Evolutionary conservation across 768 basidiomycete species (phyloP).

Genomic region (Terana coerulea): DNA sequence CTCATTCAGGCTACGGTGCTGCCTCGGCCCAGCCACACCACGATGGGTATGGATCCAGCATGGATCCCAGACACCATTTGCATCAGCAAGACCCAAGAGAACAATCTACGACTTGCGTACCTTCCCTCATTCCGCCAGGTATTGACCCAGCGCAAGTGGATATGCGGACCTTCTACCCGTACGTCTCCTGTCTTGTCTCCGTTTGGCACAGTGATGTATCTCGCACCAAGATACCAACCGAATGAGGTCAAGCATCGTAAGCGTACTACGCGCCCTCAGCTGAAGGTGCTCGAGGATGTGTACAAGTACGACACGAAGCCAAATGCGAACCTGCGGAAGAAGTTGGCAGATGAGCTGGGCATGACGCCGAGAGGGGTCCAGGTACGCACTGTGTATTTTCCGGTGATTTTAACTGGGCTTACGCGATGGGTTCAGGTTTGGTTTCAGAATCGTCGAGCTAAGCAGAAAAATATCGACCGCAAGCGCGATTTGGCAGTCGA

Average conservation of each 20-base stretch:
- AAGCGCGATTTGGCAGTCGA: slow-evolving; percentile 31
- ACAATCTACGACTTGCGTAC: slow-evolving; percentile 33
- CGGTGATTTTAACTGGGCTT: neutral
- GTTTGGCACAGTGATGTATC: too few species aligned
- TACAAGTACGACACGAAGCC: slow-evolving; percentile 92
- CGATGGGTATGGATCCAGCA: too few species aligned
- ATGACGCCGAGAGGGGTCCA: slow-evolving; percentile 97
- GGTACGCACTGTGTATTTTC: slow-evolving; percentile 42
- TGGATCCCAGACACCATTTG: neutral
- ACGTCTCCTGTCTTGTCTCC: neutral
- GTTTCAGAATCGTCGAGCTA: slow-evolving; percentile 92
- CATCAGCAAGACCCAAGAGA: neutral
- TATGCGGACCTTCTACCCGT: slow-evolving; percentile 84
- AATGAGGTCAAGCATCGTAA: slow-evolving; percentile 95
- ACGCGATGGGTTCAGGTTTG: slow-evolving; percentile 55
- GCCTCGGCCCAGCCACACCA: too few species aligned
- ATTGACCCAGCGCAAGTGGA: slow-evolving; percentile 70
- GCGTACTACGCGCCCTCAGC: slow-evolving; percentile 83
- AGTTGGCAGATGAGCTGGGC: slow-evolving; percentile 75
- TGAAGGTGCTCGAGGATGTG: slow-evolving; percentile 83
- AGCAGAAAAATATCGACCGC: slow-evolving; percentile 67
- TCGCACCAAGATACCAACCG: slow-evolving; percentile 33
- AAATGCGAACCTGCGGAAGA: slow-evolving; percentile 73
- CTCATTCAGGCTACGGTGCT: neutral
- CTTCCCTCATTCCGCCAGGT: slow-evolving; percentile 44